Base-by-base conservation (phyloP, 352 stramenopile genomes). In the Globisporangium acanthophoron region DNA sequence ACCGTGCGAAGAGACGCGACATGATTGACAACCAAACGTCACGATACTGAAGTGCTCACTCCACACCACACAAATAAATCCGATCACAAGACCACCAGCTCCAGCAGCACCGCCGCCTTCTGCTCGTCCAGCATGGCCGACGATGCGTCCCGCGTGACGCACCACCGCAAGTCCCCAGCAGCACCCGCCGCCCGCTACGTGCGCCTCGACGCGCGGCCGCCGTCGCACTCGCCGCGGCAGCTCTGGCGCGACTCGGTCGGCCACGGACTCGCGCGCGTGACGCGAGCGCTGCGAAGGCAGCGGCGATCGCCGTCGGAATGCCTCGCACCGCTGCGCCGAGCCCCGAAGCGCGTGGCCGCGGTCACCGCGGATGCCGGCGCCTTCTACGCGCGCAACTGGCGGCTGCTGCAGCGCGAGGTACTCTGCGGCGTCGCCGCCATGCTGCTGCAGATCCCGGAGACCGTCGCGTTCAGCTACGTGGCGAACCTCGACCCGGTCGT, bases 371-470 rank as follows among this genome's bases (percentile, higher is more conserved):
- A 58, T n/a, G 71, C 69, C 2, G 61, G 68, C 8, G 52, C 39
- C 4, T 90, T 86, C 61, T 93, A 93, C 60, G 60, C 56, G 45
- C 64, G 76, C 47, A 80, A 90, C 47, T 49, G 73, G 20, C 51
- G 78, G 21, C 47, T 80, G 9, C 71, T 91, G 15, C 79, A 88
- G 60, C 71, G 65, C 2, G 89, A 97, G 52, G 67, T 97, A 44
- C 75, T 96, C 47, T 89, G 88, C 20, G 94, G 94, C 20, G 59
- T 98, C 8, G 87, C 92, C 1, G 90, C 96, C 5, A 90, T 84
- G 69, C 73, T 98, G 46, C 83, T 96, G 24, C 94, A 97, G 87
- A 92, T 98, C 29, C 92, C 92, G 0, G 92, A 98, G 75, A 93
- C 91, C 1, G 77, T 98, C 8, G 92, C 90, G 13, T 98, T 98